These are phyloP conservation scores for Lepidium sativum DNA, from an alignment of 345 rosid species.

Conservation along the genomic window DNA sequence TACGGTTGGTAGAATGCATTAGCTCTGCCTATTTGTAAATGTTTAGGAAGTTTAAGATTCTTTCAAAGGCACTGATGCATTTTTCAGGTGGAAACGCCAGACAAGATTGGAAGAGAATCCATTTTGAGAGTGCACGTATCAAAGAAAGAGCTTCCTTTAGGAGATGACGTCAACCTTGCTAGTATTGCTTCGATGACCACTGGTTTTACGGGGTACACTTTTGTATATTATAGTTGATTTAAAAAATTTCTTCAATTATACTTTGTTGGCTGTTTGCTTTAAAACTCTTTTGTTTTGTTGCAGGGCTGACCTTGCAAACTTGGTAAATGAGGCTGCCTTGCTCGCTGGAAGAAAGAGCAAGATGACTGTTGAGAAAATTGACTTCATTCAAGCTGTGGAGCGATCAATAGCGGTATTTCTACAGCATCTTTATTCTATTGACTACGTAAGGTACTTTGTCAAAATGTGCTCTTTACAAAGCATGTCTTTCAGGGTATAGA, in stretches of 20 bases:
- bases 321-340: conserved; percentile 97
- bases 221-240: background rate
- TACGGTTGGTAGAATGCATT: conserved; percentile 43
- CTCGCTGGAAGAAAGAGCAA: conserved; percentile 89
- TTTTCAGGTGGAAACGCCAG: conserved; percentile 83
- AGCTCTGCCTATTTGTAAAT: conserved; percentile 1
- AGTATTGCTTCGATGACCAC: conserved; percentile 91
- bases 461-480: background rate
- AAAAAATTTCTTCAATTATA: background rate
- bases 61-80: background rate
- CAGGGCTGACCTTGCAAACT: conserved; percentile 98
- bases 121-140: conserved; percentile 76
- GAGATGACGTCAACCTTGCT: conserved; percentile 61
- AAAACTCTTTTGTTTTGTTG: conserved; percentile 11
- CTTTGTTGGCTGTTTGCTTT: background rate
- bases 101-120: conserved; percentile 88
- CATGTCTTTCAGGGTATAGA: conserved; percentile 68
- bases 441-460: background rate
- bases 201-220: conserved; percentile 87
- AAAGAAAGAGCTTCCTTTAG: conserved; percentile 82
- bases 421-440: background rate
- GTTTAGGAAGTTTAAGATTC: background rate
- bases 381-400: conserved; percentile 92
- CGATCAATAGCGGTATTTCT: conserved; percentile 77
- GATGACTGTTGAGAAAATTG: conserved; percentile 60